These are phyloP conservation scores for Chrysoporthe cubensis DNA, from an alignment of 2,329 filamentous ascomycete species.

Conservation along the genomic window DNA sequence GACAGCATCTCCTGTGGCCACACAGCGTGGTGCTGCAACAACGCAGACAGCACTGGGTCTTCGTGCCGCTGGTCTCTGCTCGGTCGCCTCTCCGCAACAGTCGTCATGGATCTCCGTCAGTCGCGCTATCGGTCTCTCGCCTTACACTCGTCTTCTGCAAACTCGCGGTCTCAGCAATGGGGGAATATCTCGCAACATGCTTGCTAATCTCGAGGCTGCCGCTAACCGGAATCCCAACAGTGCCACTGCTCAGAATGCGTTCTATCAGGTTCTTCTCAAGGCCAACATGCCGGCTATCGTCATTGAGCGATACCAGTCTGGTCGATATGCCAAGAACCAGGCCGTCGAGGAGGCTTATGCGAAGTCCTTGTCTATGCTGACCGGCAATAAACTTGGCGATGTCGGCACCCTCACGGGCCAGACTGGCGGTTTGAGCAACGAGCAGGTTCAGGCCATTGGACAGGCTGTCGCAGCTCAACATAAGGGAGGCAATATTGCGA, in stretches of 20 bases:
- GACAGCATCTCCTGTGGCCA: conserved; percentile 9
- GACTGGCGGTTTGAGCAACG: conserved; percentile 51
- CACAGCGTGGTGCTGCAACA: conserved; percentile 1
- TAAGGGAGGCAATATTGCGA: conserved; percentile 67
- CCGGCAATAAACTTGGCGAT: conserved; percentile 35
- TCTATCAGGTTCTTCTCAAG: conserved; percentile 88
- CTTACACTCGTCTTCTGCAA: conserved; percentile 31
- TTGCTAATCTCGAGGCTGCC: conserved; percentile 85
- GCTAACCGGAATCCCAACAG: conserved; percentile 92
- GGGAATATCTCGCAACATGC: conserved; percentile 63
- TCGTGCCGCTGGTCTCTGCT: background rate
- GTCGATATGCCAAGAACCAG: conserved; percentile 79
- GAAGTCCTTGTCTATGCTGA: conserved; percentile 63
- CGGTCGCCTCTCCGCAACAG: background rate
- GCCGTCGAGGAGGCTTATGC: conserved; percentile 79
- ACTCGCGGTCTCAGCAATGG: conserved; percentile 47
- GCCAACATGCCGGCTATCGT: conserved; percentile 94
- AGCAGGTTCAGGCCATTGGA: conserved; percentile 76
- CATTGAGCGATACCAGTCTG: conserved; percentile 85
- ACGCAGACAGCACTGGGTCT: conserved; percentile 12
- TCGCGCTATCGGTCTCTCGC: conserved; percentile 18
- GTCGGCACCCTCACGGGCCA: conserved; percentile 36
- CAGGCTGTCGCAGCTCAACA: conserved; percentile 78
- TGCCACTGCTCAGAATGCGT: conserved; percentile 86
- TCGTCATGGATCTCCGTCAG: background rate